phyloP scores from a whole-genome alignment of 768 basidiomycete genomes.

The Naganishia randhawae region DNA sequence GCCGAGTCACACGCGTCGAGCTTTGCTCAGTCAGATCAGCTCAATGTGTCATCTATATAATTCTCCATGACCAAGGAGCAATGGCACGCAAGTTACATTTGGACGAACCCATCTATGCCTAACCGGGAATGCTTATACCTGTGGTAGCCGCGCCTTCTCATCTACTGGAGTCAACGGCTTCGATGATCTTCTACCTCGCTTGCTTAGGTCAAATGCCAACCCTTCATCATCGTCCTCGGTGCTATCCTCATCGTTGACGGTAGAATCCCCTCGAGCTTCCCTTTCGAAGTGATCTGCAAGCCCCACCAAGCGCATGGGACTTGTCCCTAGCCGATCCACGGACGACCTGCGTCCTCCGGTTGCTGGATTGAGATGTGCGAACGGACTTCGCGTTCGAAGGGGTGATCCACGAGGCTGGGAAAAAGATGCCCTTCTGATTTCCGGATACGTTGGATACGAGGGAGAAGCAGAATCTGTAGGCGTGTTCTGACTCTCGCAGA shows the following conservation, averaged over 20 bases:
- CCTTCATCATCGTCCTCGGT: slow-evolving; percentile 37
- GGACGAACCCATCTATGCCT: not conserved
- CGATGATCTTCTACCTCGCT: slow-evolving; percentile 37
- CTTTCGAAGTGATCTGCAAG: slow-evolving; percentile 11
- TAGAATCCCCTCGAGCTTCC: not conserved
- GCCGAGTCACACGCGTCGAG: no score
- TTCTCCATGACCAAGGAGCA: not conserved
- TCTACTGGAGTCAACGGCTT: slow-evolving; percentile 31
- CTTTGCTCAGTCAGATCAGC: no score
- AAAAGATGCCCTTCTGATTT: slow-evolving; percentile 5
- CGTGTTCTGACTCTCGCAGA: not conserved
- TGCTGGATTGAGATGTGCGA: slow-evolving; percentile 6
- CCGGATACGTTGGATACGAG: not conserved
- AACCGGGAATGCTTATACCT: slow-evolving; percentile 1
- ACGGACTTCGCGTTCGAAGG: slow-evolving; percentile 15
- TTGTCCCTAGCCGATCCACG: slow-evolving; percentile 19
- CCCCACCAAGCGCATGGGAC: slow-evolving; percentile 26
- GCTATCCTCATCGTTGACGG: slow-evolving; percentile 23
- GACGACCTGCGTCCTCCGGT: not conserved
- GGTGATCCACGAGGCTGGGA: slow-evolving; percentile 16
- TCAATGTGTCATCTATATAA: not conserved
- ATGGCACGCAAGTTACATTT: slow-evolving; percentile 2
- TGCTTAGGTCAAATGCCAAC: slow-evolving; percentile 40
- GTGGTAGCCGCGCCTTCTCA: not conserved
- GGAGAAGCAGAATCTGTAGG: slow-evolving; percentile 6